Percentiles rank a stretch among this genome's conserved stretches.
Evolutionary conservation across 2,329 filamentous ascomycete genomes (phyloP).

Genomic region (Talaromyces pinophilus): DNA sequence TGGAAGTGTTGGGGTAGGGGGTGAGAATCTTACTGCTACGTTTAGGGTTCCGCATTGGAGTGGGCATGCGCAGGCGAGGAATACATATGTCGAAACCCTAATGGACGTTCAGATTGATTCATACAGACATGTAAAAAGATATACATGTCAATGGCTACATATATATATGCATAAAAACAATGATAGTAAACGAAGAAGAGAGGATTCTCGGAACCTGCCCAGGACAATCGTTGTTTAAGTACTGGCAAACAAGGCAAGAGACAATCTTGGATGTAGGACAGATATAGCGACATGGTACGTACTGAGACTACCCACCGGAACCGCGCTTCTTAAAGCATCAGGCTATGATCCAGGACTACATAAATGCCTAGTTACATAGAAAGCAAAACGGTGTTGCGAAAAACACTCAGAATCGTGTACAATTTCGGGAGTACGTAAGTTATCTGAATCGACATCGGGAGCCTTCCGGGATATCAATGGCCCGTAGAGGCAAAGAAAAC

Average conservation of each 20-base stretch:
- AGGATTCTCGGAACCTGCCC: not conserved
- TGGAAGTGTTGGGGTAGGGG: no score
- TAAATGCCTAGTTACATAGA: not conserved
- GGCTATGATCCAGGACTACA: not conserved
- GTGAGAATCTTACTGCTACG: no score
- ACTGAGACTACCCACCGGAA: not conserved
- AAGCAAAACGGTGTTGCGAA: not conserved
- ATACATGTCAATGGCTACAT: not conserved
- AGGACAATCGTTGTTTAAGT: not conserved
- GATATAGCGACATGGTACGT: no score
- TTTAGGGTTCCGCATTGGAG: no score
- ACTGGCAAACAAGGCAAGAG: not conserved
- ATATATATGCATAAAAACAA: not conserved
- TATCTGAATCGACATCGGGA: not conserved
- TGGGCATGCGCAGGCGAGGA: no score
- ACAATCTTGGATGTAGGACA: not conserved
- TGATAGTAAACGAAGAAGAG: not conserved
- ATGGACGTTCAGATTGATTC: no score
- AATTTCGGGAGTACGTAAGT: not conserved
- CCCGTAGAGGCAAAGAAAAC: not conserved
- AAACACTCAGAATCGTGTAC: not conserved
- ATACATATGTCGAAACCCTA: no score
- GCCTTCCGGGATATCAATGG: not conserved
- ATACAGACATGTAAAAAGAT: no score
- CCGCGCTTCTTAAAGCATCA: not conserved